Percentiles rank a stretch among this genome's conserved stretches.
Evolutionary conservation across 495 filamentous ascomycete species (phyloP).

Genomic region (Articulospora tetracladia): DNA sequence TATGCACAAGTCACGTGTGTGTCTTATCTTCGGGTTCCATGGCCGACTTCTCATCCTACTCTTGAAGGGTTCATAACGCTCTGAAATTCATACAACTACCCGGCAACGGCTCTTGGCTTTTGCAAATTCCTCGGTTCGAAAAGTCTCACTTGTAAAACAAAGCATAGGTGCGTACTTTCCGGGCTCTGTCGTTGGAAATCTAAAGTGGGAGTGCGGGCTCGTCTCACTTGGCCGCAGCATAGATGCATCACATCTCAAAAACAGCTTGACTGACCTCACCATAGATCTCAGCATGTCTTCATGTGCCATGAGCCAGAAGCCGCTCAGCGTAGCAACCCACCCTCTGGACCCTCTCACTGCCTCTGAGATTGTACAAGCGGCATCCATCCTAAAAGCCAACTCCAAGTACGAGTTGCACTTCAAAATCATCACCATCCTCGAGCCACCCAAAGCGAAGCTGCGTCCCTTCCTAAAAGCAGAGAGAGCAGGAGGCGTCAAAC

Average conservation of each 20-base stretch:
- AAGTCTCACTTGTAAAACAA: too few relatives aligned
- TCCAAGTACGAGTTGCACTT: slow-evolving; percentile 12
- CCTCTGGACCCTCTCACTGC: slow-evolving; percentile 17
- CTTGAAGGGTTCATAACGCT: too few relatives aligned
- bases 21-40: neutral
- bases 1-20: neutral
- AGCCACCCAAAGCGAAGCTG: slow-evolving; percentile 16
- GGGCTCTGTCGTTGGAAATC: neutral
- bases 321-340: neutral
- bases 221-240: neutral
- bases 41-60: neutral
- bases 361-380: slow-evolving; percentile 13
- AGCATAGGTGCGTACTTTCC: too few relatives aligned
- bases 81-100: too few relatives aligned
- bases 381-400: slow-evolving; percentile 9
- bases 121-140: neutral
- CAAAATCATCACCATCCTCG: slow-evolving; percentile 19
- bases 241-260: neutral
- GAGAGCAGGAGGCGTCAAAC: neutral
- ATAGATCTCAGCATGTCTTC: neutral
- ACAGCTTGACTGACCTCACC: neutral
- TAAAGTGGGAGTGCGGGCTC: neutral
- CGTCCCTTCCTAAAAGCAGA: slow-evolving; percentile 14
- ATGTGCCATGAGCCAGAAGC: neutral
- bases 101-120: too few relatives aligned